Base-by-base conservation (phyloP, 1,284 basidiomycete species). In the Melampsora abietis-canadensis region DNA sequence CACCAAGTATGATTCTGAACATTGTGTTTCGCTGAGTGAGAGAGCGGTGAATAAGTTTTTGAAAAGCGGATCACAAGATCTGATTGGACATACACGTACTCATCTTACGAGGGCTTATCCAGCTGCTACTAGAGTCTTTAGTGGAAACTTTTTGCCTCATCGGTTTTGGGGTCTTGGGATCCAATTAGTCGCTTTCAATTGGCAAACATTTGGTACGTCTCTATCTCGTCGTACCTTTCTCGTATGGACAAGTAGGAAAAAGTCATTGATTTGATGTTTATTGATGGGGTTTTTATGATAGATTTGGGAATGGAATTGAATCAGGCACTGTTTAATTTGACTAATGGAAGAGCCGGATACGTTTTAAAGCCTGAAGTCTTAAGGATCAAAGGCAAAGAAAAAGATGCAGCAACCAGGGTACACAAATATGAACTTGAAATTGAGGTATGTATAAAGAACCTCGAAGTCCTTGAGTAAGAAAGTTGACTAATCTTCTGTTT, bases 101-200 rank as follows among this genome's bases (percentile, higher is more conserved):
- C 94, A 98, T 82, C 81, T 98, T 37, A 90, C 94, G 21, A 85
- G 96, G 76, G 88, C 92, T 17, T 98, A 98, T 81, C 96, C 96
- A 0, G 91, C 90, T 79, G 93, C 91, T 0, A 88, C 85, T 48
- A 84, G 94, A 67, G 84, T 96, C 61, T 89, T 86, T 77, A 92
- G 90, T 76, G 89, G 89, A 27, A 99, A 99, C 82, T 98, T 90
- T 80, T 87, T 91, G 78, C 95, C 95, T 4, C 88, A 92, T 82
- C 87, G 89, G 48, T 93, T 88, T 82, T 99, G 95, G 95, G 87
- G 88, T 0, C 88, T 89, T 0, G 95, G 95, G 0, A 88, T 89
- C 19, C 95, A 98, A 82, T 83, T 98, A n/a, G 94, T 96, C 0
- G 93, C 96, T 6, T 86, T 98, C 76, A 99, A 99, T 82, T 98